These are phyloP conservation scores for Strigomonas galati DNA, from an alignment of 208 protist genomes.

Conservation along the genomic window DNA sequence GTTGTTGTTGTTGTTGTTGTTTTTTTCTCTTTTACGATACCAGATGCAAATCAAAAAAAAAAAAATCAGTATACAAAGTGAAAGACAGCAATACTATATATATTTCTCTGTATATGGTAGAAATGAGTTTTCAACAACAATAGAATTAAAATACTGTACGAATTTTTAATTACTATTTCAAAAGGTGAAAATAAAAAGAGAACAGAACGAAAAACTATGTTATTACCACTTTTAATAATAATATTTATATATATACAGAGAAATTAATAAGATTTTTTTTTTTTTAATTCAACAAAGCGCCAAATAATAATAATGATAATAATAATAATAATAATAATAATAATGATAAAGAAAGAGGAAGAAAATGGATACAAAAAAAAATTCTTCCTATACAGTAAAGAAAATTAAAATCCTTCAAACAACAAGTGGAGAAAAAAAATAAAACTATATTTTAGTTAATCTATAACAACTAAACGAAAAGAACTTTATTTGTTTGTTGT, in stretches of 20 bases:
- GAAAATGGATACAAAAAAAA: background rate
- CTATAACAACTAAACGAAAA: slow-evolving; percentile 4
- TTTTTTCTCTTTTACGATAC: too few relatives aligned
- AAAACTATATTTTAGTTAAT: background rate
- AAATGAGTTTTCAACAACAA: background rate
- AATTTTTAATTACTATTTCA: background rate
- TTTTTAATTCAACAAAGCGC: slow-evolving; percentile 1
- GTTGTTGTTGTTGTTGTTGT: too few relatives aligned
- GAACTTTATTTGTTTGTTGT: background rate
- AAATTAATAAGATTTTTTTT: background rate
- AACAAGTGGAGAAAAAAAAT: slow-evolving; percentile 6
- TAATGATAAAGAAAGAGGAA: background rate
- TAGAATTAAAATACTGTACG: background rate
- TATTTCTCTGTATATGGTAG: background rate
- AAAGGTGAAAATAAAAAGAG: slow-evolving; percentile 8
- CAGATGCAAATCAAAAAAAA: slow-evolving; percentile 4
- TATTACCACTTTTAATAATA: slow-evolving; percentile 4
- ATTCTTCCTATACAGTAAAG: background rate
- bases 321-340: background rate
- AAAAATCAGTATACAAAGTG: background rate
- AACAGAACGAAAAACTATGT: background rate
- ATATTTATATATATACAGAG: background rate
- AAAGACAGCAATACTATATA: background rate
- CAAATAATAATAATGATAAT: slow-evolving; percentile 3
- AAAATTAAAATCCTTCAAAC: background rate